These are phyloP conservation scores for Kazachstania viticola DNA, from an alignment of 805 yeast species.

Conservation along the genomic window DNA sequence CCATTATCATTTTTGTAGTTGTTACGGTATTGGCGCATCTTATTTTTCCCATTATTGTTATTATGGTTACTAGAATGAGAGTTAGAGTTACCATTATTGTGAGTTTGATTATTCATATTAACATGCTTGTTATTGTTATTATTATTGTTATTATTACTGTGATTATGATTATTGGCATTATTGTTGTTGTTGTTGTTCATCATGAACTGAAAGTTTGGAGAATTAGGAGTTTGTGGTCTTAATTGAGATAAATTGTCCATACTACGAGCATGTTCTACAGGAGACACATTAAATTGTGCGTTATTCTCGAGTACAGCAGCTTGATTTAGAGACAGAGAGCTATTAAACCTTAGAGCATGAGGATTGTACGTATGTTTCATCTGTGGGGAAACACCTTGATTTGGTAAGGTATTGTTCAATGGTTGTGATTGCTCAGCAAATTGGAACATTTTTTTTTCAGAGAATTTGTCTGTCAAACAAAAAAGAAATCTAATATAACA, in stretches of 20 bases:
- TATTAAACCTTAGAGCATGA: slow-evolving; percentile 29
- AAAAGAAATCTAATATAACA: neutral
- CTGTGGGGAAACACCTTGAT: slow-evolving; percentile 29
- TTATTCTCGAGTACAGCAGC: too few species aligned
- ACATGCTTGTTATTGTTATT: slow-evolving; percentile 13
- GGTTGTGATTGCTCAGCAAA: slow-evolving; percentile 26
- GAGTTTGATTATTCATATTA: slow-evolving; percentile 12
- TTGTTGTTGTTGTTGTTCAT: slow-evolving; percentile 5
- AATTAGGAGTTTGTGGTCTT: too few species aligned
- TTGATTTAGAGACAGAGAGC: too few species aligned
- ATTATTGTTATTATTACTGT: slow-evolving; percentile 4
- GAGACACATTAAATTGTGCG: slow-evolving; percentile 16
- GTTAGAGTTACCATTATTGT: slow-evolving; percentile 8
- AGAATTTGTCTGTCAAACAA: too few species aligned
- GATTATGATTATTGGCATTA: slow-evolving; percentile 2
- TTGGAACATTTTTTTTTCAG: slow-evolving; percentile 19
- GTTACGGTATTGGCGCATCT: neutral
- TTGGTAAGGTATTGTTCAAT: slow-evolving; percentile 29
- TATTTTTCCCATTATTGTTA: slow-evolving; percentile 1
- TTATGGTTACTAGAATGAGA: slow-evolving; percentile 3
- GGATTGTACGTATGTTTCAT: slow-evolving; percentile 29
- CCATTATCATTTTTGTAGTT: slow-evolving; percentile 2
- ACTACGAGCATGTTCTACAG: neutral
- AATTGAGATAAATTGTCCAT: too few species aligned
- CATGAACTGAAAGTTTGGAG: too few species aligned